Conservation (phyloP, 2,329 filamentous ascomycete genomes). For the Scopulariopsis brevicaulis region DNA sequence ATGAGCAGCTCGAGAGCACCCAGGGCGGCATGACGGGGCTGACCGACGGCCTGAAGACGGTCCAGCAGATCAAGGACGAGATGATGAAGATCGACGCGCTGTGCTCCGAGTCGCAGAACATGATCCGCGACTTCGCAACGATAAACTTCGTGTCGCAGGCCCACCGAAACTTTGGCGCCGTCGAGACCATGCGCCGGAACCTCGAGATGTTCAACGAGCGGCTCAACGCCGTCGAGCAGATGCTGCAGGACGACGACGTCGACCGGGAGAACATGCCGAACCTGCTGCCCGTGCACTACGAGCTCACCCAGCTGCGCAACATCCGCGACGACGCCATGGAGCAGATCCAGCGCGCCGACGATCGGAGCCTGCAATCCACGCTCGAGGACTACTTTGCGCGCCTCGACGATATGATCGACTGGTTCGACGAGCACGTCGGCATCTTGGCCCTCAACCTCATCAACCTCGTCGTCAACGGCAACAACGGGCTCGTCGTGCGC, state of each 20-base stretch:
- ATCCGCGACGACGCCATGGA: conserved; percentile 95
- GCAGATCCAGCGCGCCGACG: conserved; percentile 73
- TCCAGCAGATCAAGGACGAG: conserved; percentile 91
- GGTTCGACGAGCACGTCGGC: conserved; percentile 93
- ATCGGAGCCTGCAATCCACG: conserved; percentile 65
- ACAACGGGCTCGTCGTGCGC: conserved; percentile 80
- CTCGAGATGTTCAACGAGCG: conserved; percentile 79
- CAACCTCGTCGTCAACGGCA: conserved; percentile 72
- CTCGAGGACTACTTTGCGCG: conserved; percentile 82
- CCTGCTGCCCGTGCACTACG: conserved; percentile 79
- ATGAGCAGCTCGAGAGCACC: conserved; percentile 88
- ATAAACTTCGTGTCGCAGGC: conserved; percentile 89
- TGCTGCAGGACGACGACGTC: conserved; percentile 74
- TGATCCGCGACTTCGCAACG: conserved; percentile 92
- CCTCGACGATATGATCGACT: conserved; percentile 77
- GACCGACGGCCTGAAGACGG: conserved; percentile 79
- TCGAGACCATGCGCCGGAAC: conserved; percentile 85
- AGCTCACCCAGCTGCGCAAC: conserved; percentile 81
- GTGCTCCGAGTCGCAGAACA: conserved; percentile 92
- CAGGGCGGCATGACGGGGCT: conserved; percentile 87
- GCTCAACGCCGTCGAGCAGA: conserved; percentile 60
- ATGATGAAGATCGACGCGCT: conserved; percentile 98
- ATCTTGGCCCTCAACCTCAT: conserved; percentile 84
- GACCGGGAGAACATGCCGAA: conserved; percentile 89
- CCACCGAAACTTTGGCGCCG: conserved; percentile 90